Evolutionary conservation across 1,284 basidiomycete species (phyloP).

Genomic region (Irpex sp.): DNA sequence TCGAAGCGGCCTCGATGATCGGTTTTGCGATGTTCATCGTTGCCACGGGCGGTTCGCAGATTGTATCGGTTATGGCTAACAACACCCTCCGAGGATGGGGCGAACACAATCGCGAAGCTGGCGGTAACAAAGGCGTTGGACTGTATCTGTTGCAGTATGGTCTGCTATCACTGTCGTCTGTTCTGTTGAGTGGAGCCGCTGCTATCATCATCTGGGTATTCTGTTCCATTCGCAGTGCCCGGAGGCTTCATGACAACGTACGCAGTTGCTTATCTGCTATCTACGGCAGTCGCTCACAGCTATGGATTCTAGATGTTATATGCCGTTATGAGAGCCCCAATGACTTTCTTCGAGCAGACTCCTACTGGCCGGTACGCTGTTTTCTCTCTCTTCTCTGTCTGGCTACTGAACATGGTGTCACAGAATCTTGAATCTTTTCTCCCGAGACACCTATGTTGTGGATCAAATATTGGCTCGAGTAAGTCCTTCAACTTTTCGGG

Average conservation of each 20-base stretch:
- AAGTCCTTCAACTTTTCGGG: slow-evolving; percentile 12
- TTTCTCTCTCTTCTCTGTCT: neutral
- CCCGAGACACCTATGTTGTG: slow-evolving; percentile 89
- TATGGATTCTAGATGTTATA: slow-evolving; percentile 56
- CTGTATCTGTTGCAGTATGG: slow-evolving; percentile 63
- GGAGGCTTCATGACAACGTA: slow-evolving; percentile 73
- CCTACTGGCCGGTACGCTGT: slow-evolving; percentile 66
- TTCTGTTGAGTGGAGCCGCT: slow-evolving; percentile 48
- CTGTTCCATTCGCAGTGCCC: slow-evolving; percentile 76
- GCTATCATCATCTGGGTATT: slow-evolving; percentile 75
- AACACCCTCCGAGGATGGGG: slow-evolving; percentile 79
- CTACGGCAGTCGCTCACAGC: slow-evolving; percentile 3
- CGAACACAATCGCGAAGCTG: slow-evolving; percentile 65
- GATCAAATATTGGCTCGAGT: slow-evolving; percentile 79
- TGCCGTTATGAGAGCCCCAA: slow-evolving; percentile 77
- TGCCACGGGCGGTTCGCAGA: slow-evolving; percentile 52
- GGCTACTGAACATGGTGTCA: neutral
- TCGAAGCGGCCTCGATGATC: slow-evolving; percentile 72
- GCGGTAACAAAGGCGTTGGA: slow-evolving; percentile 57
- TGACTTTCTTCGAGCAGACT: slow-evolving; percentile 87
- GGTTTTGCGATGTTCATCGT: slow-evolving; percentile 72
- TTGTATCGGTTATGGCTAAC: slow-evolving; percentile 55
- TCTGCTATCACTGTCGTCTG: slow-evolving; percentile 50
- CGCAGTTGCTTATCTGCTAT: slow-evolving; percentile 20
- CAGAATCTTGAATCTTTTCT: slow-evolving; percentile 86